Evolutionary conservation across 2,329 filamentous ascomycete genomes (phyloP), one percentile per base, ranked within the genome.

Genomic region (Triangularia verruculosa): DNA sequence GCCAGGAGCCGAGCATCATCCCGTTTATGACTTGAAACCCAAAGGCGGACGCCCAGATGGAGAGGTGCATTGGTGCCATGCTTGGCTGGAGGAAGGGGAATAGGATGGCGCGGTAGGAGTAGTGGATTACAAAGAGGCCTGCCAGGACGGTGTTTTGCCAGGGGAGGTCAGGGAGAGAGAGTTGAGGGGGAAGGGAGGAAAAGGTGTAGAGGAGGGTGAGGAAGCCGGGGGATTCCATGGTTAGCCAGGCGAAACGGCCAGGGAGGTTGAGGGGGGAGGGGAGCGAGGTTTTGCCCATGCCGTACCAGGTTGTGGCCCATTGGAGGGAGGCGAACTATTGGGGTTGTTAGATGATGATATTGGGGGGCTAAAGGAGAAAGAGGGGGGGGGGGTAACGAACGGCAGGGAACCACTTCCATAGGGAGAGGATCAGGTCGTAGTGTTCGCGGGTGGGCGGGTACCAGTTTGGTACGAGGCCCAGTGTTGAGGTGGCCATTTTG

Each of bases 221-320:
- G 72, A 93, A 89, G 15, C 92, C 92, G 0, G 91, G 88, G 13
- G 85, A 79, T 76, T 99, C 95, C 92, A 97, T 97, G 2, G 88
- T 85, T 62, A 90, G 83, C 95, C 95, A 99, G 63, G 87, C 93
- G 67, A 92, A 80, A 70, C 91, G 91, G 66, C 95, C 95, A 1
- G 93, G 91, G n/a, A 98, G 77, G 78, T 99, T 99, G 74, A 95
- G 80, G 12, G 79, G 79, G 2, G 82, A 73, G 34, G 57, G 57
- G 17, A 87, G 83, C 3, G 92, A 96, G 2, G 93, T 97, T 78
- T 98, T 98, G 75, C 95, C 95, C 80, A 94, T 92, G 58, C 91
- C 91, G 75, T 97, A 95, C 84, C 86, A 97, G 61, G 86, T 83
- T n/a, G 83, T 78, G 62, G 88, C 64, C 89, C 90, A 96, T 86